Evolutionary conservation across 2,329 filamentous ascomycete genomes (phyloP).

Genomic region (Cladosporium sphaerospermum): DNA sequence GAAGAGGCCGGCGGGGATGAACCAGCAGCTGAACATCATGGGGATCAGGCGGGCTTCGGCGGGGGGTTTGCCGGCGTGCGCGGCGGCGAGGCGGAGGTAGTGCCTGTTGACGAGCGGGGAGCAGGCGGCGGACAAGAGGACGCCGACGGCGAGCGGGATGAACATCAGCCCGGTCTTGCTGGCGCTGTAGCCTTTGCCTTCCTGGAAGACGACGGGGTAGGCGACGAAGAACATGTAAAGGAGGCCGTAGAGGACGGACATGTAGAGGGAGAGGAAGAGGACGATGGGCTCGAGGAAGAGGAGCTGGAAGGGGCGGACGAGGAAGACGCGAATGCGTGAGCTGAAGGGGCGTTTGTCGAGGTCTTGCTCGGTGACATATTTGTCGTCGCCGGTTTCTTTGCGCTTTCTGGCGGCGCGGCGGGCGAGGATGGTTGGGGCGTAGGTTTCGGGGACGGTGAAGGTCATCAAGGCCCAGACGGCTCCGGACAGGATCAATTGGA

Average conservation of each 20-base stretch:
- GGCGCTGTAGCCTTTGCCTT: constrained; percentile 74
- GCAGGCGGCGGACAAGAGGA: constrained; percentile 28
- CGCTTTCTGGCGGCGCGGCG: constrained; percentile 64
- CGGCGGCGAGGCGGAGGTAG: constrained; percentile 17
- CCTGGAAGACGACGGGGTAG: constrained; percentile 61
- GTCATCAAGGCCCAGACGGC: constrained; percentile 68
- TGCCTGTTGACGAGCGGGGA: constrained; percentile 14
- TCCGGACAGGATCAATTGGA: constrained; percentile 70
- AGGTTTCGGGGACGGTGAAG: constrained; percentile 88
- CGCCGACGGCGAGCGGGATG: constrained; percentile 36
- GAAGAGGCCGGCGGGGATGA: constrained; percentile 44
- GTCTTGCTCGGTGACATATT: constrained; percentile 73
- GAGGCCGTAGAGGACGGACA: constrained; percentile 50
- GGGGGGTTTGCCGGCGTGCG: constrained; percentile 42
- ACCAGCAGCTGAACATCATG: constrained; percentile 46
- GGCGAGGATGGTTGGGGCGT: constrained; percentile 70
- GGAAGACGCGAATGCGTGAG: constrained; percentile 66
- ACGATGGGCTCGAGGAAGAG: constrained; percentile 81
- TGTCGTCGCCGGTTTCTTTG: constrained; percentile 58
- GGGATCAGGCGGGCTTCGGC: constrained; percentile 42
- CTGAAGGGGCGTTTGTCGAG: constrained; percentile 64
- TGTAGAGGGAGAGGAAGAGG: constrained; percentile 76
- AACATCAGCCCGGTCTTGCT: constrained; percentile 38
- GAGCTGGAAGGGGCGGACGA: constrained; percentile 77
- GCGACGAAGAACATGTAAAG: constrained; percentile 74